phyloP scores from a whole-genome alignment of 2,329 filamentous ascomycete genomes.

The Phialocephala sp. region DNA sequence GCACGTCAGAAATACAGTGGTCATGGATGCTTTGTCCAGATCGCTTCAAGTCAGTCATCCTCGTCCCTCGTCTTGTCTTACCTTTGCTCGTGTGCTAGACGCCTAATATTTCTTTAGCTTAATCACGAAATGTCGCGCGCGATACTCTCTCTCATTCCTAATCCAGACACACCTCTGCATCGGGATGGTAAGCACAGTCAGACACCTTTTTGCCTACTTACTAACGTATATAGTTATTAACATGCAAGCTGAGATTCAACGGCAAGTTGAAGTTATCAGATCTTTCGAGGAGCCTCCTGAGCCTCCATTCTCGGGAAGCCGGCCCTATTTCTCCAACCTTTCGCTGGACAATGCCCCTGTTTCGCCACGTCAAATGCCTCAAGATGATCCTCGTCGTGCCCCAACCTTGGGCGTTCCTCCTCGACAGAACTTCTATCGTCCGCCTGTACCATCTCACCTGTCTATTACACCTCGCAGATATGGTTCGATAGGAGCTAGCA shows the following conservation, averaged over 20 bases:
- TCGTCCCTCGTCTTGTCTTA: not conserved
- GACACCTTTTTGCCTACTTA: conserved; percentile 10
- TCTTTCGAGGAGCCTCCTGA: conserved; percentile 71
- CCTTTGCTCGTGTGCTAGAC: not conserved
- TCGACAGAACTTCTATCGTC: conserved; percentile 71
- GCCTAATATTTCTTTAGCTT: conserved; percentile 61
- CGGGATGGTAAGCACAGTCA: conserved; percentile 72
- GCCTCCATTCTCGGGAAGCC: conserved; percentile 65
- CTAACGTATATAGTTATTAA: conserved; percentile 54
- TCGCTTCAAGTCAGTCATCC: conserved; percentile 64
- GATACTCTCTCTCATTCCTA: conserved; percentile 74
- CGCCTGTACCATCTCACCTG: conserved; percentile 81
- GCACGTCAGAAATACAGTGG: conserved; percentile 78
- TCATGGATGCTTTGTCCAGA: conserved; percentile 80
- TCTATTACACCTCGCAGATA: conserved; percentile 78
- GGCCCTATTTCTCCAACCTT: conserved; percentile 67
- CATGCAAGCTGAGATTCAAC: conserved; percentile 65
- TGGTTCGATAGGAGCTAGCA: conserved; percentile 78
- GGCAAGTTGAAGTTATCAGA: conserved; percentile 63
- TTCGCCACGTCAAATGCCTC: conserved; percentile 84
- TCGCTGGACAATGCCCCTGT: conserved; percentile 76
- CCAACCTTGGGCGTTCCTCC: conserved; percentile 64
- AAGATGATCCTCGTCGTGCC: conserved; percentile 77
- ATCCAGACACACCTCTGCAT: conserved; percentile 76
- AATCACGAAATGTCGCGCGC: conserved; percentile 84